phyloP scores from a whole-genome alignment of 2,329 filamentous ascomycete genomes.

The Aspergillus niger region DNA sequence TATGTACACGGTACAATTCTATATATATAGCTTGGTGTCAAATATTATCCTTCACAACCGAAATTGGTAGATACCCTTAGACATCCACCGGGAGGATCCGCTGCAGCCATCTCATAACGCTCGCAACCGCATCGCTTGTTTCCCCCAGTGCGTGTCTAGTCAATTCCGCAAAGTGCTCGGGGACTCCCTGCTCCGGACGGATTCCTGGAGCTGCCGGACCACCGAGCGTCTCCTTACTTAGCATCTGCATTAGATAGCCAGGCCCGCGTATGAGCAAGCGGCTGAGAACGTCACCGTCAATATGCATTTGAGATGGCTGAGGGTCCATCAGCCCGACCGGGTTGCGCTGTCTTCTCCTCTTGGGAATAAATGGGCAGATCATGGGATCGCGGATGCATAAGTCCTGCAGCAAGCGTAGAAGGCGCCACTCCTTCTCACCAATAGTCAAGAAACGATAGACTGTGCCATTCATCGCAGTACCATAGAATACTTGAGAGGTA shows the following conservation, averaged over 20 bases:
- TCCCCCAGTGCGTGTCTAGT: slow-evolving; percentile 53
- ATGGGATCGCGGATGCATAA: slow-evolving; percentile 55
- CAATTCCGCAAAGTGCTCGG: slow-evolving; percentile 51
- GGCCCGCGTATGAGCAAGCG: slow-evolving; percentile 53
- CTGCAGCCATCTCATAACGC: slow-evolving; percentile 40
- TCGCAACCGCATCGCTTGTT: slow-evolving; percentile 26
- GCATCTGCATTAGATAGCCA: slow-evolving; percentile 32
- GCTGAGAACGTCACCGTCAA: slow-evolving; percentile 67
- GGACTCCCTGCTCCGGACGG: slow-evolving; percentile 21
- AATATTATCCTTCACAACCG: background rate
- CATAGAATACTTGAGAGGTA: slow-evolving; percentile 57
- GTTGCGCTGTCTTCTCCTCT: slow-evolving; percentile 30
- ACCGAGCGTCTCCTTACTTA: slow-evolving; percentile 27
- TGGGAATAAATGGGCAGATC: slow-evolving; percentile 54
- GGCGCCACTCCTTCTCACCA: slow-evolving; percentile 60
- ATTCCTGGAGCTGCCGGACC: slow-evolving; percentile 13
- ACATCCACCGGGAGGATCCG: slow-evolving; percentile 31
- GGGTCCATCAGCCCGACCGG: slow-evolving; percentile 35
- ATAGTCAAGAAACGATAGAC: slow-evolving; percentile 71
- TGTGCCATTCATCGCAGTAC: slow-evolving; percentile 69
- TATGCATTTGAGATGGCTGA: slow-evolving; percentile 58
- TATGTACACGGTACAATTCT: background rate
- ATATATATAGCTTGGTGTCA: background rate
- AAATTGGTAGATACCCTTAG: slow-evolving; percentile 11
- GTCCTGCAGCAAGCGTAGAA: slow-evolving; percentile 74